Evolutionary conservation across 306 rosid genomes (phyloP).

Genomic region (Pyrus betulifolia): DNA sequence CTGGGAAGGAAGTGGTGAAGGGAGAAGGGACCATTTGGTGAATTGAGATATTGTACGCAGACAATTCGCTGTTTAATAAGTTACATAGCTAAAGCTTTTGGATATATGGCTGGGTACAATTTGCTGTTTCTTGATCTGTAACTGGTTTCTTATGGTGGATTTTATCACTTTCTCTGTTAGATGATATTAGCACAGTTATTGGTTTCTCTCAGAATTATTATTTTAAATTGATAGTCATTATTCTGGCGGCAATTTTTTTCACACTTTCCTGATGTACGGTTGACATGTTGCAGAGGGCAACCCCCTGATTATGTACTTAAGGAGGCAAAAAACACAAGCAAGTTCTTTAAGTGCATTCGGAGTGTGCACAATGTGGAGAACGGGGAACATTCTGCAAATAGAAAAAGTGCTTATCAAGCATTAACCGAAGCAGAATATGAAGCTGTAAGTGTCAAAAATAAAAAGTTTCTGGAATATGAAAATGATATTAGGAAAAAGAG

Average conservation of each 20-base stretch:
- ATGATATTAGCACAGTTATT: neutral
- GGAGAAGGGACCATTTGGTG: neutral
- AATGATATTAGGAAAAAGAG: neutral
- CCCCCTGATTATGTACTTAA: slow-evolving; percentile 92
- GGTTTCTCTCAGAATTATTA: neutral
- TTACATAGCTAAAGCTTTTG: neutral
- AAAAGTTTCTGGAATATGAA: neutral
- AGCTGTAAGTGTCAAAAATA: slow-evolving; percentile 58
- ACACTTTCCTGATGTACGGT: slow-evolving; percentile 11
- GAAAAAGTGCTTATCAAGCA: slow-evolving; percentile 69
- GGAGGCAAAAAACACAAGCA: slow-evolving; percentile 90
- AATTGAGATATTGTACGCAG: neutral
- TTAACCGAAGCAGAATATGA: slow-evolving; percentile 89
- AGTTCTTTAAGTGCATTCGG: slow-evolving; percentile 81
- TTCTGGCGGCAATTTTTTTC: neutral
- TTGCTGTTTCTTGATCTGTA: neutral
- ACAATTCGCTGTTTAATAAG: neutral
- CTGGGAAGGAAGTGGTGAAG: neutral
- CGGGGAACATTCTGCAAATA: slow-evolving; percentile 39
- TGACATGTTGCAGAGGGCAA: slow-evolving; percentile 61
- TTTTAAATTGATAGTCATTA: neutral
- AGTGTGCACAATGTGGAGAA: slow-evolving; percentile 57
- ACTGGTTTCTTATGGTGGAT: neutral
- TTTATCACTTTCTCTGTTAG: neutral
- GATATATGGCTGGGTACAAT: neutral